These are phyloP conservation scores for Nemania abortiva DNA, from an alignment of 2,329 filamentous ascomycete species.

Conservation along the genomic window DNA sequence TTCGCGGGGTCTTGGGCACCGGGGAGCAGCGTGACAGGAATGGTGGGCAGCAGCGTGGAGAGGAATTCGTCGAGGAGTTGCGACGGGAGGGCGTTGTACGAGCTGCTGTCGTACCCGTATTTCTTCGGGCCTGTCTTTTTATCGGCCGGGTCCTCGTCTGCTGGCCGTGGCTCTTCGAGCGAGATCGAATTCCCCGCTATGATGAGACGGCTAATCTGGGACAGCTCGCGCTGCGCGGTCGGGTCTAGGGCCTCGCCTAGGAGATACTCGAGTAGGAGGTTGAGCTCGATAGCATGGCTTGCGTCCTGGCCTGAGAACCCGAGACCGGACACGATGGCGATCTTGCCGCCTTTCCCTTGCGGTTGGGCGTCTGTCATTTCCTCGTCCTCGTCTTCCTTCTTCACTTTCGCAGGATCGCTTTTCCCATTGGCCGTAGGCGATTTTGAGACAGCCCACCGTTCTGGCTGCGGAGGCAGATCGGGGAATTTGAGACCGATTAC, in stretches of 20 bases:
- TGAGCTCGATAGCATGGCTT: constrained; percentile 79
- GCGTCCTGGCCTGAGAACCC: constrained; percentile 80
- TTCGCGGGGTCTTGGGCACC: constrained; percentile 89
- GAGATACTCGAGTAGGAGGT: constrained; percentile 86
- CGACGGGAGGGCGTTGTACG: constrained; percentile 89
- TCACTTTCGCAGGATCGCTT: constrained; percentile 49
- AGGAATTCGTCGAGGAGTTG: constrained; percentile 88
- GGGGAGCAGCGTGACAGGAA: constrained; percentile 90
- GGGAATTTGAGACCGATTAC: constrained; percentile 91
- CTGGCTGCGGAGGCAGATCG: constrained; percentile 84
- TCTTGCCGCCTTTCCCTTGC: constrained; percentile 61
- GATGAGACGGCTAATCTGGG: constrained; percentile 83
- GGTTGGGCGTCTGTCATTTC: constrained; percentile 67
- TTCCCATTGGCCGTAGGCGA: constrained; percentile 46
- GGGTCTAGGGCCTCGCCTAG: constrained; percentile 81
- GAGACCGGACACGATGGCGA: constrained; percentile 91
- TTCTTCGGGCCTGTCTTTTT: constrained; percentile 73
- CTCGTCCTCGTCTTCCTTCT: constrained; percentile 60
- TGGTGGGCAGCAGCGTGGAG: constrained; percentile 80
- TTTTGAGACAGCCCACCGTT: constrained; percentile 79
- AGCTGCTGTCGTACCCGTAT: constrained; percentile 91
- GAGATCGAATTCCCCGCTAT: constrained; percentile 90
- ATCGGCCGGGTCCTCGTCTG: constrained; percentile 56
- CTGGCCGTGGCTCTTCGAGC: constrained; percentile 51
- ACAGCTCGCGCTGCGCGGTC: constrained; percentile 67